Evolutionary conservation across 768 basidiomycete species (phyloP).

Genomic region (Tulasnella calospora): DNA sequence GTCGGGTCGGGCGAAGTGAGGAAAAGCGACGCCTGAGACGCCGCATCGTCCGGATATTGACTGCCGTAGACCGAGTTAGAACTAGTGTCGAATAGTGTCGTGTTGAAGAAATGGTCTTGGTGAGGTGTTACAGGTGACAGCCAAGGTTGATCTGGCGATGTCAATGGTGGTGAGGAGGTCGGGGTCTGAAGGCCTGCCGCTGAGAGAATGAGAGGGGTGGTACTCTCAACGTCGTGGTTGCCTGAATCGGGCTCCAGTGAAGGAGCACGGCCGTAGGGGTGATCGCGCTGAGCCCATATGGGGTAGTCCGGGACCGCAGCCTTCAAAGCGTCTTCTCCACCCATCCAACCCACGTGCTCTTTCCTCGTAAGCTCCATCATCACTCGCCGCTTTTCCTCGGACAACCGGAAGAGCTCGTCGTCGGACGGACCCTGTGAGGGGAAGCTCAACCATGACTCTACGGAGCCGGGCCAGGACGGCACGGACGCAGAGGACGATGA

Average conservation of each 20-base stretch:
- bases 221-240: neutral
- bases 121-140: neutral
- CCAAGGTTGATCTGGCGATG: neutral
- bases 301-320: conserved; percentile 4
- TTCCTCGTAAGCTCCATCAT: neutral
- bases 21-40: neutral
- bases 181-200: no score
- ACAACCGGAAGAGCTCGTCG: neutral
- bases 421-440: neutral
- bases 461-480: neutral
- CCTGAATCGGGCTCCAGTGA: neutral
- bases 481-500: neutral
- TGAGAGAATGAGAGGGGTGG: neutral
- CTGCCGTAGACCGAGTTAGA: neutral
- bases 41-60: neutral
- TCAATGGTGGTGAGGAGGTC: neutral
- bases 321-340: neutral
- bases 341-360: neutral
- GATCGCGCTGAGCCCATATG: neutral
- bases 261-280: neutral
- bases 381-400: neutral
- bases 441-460: neutral
- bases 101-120: neutral
- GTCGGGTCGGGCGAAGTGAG: neutral
- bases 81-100: neutral